A percentile compares a stretch with the other conserved stretches of the same genome.
These are phyloP conservation scores for Vitellaria paradoxa DNA, from an alignment of 179 eudicot species.

Conservation along the genomic window DNA sequence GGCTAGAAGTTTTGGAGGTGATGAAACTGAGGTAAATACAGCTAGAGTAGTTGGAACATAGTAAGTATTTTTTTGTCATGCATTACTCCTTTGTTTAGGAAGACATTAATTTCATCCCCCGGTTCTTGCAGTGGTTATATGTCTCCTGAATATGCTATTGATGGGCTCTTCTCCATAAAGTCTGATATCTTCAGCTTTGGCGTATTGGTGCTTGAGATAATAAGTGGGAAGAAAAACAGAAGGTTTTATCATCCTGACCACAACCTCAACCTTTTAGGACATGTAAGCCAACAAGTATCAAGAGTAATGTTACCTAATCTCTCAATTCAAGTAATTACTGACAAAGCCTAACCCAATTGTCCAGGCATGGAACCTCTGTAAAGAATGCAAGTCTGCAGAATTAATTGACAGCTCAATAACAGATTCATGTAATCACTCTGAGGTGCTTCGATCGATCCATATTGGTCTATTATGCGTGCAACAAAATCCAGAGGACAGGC, in stretches of 20 bases:
- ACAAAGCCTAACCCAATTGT: neutral
- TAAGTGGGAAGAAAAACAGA: conserved; percentile 12
- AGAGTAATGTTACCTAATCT: neutral
- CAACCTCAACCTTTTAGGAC: conserved; percentile 15
- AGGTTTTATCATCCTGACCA: conserved; percentile 12
- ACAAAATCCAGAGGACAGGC: conserved; percentile 35
- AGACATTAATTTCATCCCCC: neutral
- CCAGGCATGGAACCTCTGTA: conserved; percentile 44
- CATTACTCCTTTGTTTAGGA: neutral
- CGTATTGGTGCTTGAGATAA: neutral
- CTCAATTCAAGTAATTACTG: neutral
- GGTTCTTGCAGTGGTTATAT: conserved; percentile 12
- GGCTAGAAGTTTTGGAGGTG: conserved; percentile 22
- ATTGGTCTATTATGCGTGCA: conserved; percentile 44
- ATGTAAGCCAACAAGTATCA: conserved; percentile 4
- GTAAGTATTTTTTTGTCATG: conserved; percentile 18
- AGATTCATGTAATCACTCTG: conserved; percentile 6
- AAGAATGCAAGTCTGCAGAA: conserved; percentile 25
- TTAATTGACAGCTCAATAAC: conserved; percentile 21
- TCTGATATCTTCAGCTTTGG: neutral
- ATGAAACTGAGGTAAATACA: conserved; percentile 21
- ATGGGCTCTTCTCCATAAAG: neutral
- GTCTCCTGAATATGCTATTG: conserved; percentile 6
- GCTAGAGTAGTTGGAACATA: conserved; percentile 6
- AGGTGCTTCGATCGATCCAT: conserved; percentile 31